Base-by-base conservation (phyloP, 2,329 filamentous ascomycete genomes). In the Colletotrichum sp. region DNA sequence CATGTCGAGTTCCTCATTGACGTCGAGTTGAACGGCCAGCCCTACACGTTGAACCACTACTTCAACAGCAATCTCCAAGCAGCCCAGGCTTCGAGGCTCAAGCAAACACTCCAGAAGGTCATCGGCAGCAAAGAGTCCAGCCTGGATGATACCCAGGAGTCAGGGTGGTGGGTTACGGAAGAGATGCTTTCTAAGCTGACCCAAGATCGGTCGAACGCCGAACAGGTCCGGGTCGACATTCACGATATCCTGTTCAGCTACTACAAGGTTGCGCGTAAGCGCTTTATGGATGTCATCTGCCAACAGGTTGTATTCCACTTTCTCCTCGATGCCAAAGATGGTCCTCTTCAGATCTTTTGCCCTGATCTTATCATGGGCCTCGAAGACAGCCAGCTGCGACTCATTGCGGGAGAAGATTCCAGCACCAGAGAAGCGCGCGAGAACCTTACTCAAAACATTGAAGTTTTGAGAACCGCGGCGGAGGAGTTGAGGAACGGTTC, bases 251-350 rank as follows among this genome's bases (percentile, higher is more conserved):
- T 94, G 0, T 81, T 86, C 32, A 86, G 88, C 3, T 94, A 92
- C 81, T 94, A 94, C 83, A 87, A 90, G 30, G 89, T 93, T 2
- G 86, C 91, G 0, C 86, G 85, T 14, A 90, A 90, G 78, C 88
- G 92, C 0, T 93, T 95, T 73, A 87, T 93, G 3, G 93, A 95
- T 77, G 88, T 86, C 4, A 81, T 95, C 3, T 91, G 87, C 78
- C 87, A 89, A 75, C 92, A 94, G 76, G 90, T 87, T 0, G 84
- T 90, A 3, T 87, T 90, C 58, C 83, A 91, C 78, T 86, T 86
- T 74, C 84, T 94, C 0, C 81, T 94, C 0, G 83, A 82, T 2
- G 87, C 89, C 0, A 79, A 85, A 0, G 77, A 85, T 0, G 89
- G 89, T 7, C 92, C 92, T 0, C 82, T 93, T 3, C 84, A 82